Evolutionary conservation across 1,284 basidiomycete species (phyloP), one percentile per base, ranked within the genome.

Genomic region (Cerrena zonata): DNA sequence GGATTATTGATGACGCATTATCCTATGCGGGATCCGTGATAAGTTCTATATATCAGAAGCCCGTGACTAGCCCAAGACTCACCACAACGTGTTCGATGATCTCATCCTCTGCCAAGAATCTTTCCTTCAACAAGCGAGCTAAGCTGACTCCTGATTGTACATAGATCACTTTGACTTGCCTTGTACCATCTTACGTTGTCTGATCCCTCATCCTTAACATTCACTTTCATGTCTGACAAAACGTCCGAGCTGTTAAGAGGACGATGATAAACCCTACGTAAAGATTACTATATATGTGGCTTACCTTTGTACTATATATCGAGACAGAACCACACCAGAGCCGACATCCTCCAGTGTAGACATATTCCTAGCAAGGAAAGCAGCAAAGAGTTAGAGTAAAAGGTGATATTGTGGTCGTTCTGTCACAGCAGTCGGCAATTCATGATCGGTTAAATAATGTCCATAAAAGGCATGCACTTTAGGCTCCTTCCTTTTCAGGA

Each of bases 71-170:
- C 2, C 38, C 12, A 5, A 10, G 12, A 73, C 82, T 52, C 62
- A 88, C 86, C 40, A 86, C 76, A 18, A 89, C 59, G 58, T 86
- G 76, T 56, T 88, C 87, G 2, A 89, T 66, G 40, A 89, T 87
- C 62, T 89, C 86, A 10, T 80, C 72, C 48, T 89, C 84, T 37
- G 74, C 73, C 43, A 89, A 74, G 64, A 79, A 83, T 50, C 87
- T 74, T 74, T 89, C 86, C 86, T 88, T 69, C 61, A 62, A 49
- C 50, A 50, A 51, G 30, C 57, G 37, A 59, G 55, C 45, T 54
- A 42, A 52, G 50, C 5, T 37, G 51, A 51, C 0, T 30, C 39
- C 34, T 38, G 22, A 42, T 24, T 27, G 39, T 23, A 23, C 5
- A 11, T 15, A 3, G 24, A 15, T 27, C 25, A 37, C 2, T 15